A percentile compares a stretch with the other conserved stretches of the same genome.
Conservation (phyloP, 176 grass and related monocot genomes). For the Tuctoria greenei region DNA sequence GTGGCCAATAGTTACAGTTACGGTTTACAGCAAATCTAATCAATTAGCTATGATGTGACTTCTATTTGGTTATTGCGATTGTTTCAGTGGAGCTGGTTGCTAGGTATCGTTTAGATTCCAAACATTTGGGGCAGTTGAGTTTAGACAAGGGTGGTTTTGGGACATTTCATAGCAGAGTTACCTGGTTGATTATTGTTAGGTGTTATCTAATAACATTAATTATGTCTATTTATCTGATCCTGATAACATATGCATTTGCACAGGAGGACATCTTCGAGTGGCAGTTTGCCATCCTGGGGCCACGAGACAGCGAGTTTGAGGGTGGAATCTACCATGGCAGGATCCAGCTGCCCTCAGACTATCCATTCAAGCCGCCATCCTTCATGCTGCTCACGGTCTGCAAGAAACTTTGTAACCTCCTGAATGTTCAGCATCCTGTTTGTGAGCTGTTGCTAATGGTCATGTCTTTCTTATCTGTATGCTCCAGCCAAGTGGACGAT, state of each 20-base stretch:
- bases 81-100: background rate
- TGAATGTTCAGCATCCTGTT: background rate
- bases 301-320: conserved; percentile 89
- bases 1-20: too few species aligned
- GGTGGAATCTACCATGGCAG: conserved; percentile 96
- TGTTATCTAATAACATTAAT: background rate
- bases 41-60: background rate
- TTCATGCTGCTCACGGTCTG: conserved; percentile 90
- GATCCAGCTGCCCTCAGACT: conserved; percentile 90
- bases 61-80: background rate
- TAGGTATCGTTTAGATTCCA: background rate
- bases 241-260: background rate
- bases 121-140: background rate
- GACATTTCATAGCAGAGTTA: background rate
- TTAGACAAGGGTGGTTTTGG: background rate
- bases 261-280: conserved; percentile 93
- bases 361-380: conserved; percentile 93
- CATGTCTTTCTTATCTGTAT: conserved; percentile 4
- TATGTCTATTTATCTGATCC: background rate
- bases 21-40: too few species aligned
- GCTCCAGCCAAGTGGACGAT: conserved; percentile 91
- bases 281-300: conserved; percentile 95
- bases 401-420: background rate
- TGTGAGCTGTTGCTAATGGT: conserved; percentile 2
- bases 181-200: background rate